phyloP scores from a whole-genome alignment of 2,329 filamentous ascomycete species.

The Coniella vitis region DNA sequence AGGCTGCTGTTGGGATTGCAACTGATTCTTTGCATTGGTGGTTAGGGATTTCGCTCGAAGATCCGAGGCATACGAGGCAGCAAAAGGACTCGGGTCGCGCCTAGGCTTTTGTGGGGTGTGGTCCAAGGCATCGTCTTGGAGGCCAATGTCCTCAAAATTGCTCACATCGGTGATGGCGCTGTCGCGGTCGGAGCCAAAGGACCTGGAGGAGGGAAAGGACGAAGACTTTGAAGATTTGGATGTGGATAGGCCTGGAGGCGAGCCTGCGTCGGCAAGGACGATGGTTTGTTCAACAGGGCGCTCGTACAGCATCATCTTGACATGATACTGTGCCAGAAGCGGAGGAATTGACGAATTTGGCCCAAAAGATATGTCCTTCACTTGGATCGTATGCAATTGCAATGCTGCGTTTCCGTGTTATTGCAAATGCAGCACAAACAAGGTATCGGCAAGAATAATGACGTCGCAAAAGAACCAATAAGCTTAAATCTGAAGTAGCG shows the following conservation, averaged over 20 bases:
- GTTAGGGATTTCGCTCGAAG: conserved; percentile 26
- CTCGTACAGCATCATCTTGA: conserved; percentile 35
- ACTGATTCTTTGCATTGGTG: conserved; percentile 21
- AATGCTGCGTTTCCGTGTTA: not conserved
- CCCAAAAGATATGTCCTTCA: not conserved
- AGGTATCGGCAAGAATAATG: not conserved
- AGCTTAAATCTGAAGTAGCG: not conserved
- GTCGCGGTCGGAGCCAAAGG: conserved; percentile 57
- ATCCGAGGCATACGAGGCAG: conserved; percentile 38
- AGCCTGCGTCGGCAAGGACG: conserved; percentile 47
- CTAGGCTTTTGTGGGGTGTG: conserved; percentile 30
- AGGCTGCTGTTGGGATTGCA: conserved; percentile 15
- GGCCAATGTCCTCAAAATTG: conserved; percentile 89
- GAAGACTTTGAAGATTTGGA: conserved; percentile 91
- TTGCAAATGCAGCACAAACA: not conserved
- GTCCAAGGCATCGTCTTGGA: conserved; percentile 54
- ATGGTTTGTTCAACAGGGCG: conserved; percentile 29
- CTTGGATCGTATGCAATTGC: too few species aligned
- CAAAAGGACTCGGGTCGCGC: conserved; percentile 40
- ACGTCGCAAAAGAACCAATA: not conserved
- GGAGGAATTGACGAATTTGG: not conserved
- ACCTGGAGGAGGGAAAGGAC: conserved; percentile 69
- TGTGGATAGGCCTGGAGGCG: conserved; percentile 68
- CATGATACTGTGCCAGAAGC: conserved; percentile 6
- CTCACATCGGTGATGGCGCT: conserved; percentile 64